A percentile compares a stretch with the other conserved stretches of the same genome.
These are phyloP conservation scores for Talaromyces stipitatus DNA, from an alignment of 495 filamentous ascomycete genomes.

Conservation along the genomic window DNA sequence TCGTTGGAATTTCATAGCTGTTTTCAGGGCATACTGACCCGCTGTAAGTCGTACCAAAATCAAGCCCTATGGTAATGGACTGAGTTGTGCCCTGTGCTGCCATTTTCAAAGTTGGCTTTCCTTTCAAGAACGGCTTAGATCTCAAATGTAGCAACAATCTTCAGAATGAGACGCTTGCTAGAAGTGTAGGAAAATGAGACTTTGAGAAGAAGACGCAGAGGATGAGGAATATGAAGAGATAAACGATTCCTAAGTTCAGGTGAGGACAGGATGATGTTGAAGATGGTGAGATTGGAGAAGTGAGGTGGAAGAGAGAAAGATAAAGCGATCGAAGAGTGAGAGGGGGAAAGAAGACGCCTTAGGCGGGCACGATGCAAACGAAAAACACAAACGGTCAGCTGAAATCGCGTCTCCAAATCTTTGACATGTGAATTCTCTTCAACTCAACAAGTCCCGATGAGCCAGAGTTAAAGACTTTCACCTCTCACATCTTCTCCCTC, in stretches of 20 bases:
- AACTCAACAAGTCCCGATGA: too few species aligned
- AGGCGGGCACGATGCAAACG: too few species aligned
- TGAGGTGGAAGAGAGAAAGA: background rate
- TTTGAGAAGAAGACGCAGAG: background rate
- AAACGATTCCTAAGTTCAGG: background rate
- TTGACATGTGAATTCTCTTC: too few species aligned
- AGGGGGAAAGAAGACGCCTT: too few species aligned
- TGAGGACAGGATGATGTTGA: too few species aligned
- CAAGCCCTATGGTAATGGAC: constrained; percentile 30
- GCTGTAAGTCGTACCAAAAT: constrained; percentile 42
- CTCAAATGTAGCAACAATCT: background rate
- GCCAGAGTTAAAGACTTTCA: too few species aligned
- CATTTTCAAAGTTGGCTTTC: background rate
- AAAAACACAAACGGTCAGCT: too few species aligned
- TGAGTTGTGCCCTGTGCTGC: background rate
- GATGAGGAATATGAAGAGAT: background rate
- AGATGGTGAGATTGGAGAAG: too few species aligned
- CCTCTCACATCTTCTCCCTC: too few species aligned
- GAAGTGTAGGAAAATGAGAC: background rate
- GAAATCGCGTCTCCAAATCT: too few species aligned
- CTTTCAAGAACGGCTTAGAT: background rate
- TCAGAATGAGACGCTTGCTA: too few species aligned
- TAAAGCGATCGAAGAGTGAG: too few species aligned
- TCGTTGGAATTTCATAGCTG: background rate
- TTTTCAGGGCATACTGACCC: constrained; percentile 12